A percentile compares a stretch with the other conserved stretches of the same genome.
Conservation (phyloP, 306 rosid species). For the Hippophae rhamnoides region DNA sequence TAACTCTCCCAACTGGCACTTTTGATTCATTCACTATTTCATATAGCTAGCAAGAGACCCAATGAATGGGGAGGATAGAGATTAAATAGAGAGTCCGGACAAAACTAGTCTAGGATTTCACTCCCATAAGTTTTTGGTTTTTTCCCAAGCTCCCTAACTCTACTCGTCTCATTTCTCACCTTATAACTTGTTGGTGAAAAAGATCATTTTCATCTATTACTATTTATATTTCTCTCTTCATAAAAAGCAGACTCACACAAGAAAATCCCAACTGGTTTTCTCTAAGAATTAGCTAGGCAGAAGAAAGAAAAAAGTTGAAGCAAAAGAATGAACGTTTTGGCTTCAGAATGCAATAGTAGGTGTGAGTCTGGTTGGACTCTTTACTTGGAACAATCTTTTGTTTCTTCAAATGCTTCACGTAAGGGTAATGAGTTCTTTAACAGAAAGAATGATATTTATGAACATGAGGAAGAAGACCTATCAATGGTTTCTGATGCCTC, state of each 20-base stretch:
- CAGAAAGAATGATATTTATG: conserved; percentile 19
- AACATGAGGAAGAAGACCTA: conserved; percentile 61
- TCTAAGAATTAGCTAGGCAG: neutral
- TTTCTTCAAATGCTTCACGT: conserved; percentile 33
- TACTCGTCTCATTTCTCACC: conserved; percentile 18
- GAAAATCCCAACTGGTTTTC: conserved; percentile 9
- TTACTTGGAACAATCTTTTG: conserved; percentile 68
- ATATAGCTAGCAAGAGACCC: neutral
- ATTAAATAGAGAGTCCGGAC: conserved; percentile 34
- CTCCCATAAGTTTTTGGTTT: conserved; percentile 29
- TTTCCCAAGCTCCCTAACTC: conserved; percentile 20
- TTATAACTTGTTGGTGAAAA: conserved; percentile 12
- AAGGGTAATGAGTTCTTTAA: conserved; percentile 12
- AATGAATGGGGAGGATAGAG: conserved; percentile 16
- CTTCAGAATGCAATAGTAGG: conserved; percentile 72
- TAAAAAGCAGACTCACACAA: neutral
- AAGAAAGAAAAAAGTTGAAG: conserved; percentile 3
- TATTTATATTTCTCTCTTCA: no score
- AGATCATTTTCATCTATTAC: no score
- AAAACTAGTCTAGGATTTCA: conserved; percentile 45
- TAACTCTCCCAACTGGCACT: conserved; percentile 44
- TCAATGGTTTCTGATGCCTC: conserved; percentile 99
- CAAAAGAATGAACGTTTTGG: conserved; percentile 44
- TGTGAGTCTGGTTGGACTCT: conserved; percentile 98
- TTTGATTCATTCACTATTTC: conserved; percentile 33